Evolutionary conservation across 768 basidiomycete species (phyloP), one percentile per base, ranked within the genome.

Genomic region (Mycena polygramma): DNA sequence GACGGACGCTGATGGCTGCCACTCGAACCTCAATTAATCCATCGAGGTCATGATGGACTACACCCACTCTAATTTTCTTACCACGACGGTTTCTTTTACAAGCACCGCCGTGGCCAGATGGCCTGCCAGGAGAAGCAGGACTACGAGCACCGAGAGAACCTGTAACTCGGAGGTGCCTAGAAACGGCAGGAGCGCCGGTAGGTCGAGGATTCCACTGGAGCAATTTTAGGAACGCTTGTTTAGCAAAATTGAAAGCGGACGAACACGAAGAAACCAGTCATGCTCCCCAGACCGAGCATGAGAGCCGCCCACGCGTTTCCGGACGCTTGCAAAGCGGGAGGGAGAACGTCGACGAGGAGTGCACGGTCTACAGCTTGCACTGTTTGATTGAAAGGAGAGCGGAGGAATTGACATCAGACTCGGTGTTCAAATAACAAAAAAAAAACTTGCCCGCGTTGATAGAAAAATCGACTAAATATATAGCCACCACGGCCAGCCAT

Each of bases 251-350:
- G 24, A 36, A 48, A 45, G 54, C 45, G 62, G n/a, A 84, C 94
- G 74, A 73, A 96, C 96, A 94, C 85, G 76, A 94, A 97, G 79
- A 96, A 97, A 0, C 96, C 96, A 2, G 90, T 83, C 0, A 97
- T 91, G 64, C 93, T 91, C 14, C 97, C 97, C 35, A 96, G 75
- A 1, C 94, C 94, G 53, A 93, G 82, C 95, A 98, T 97, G n/a
- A 93, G 84, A 0, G 94, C 95, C 0, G 95, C 97, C 97, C 97
- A 99, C 0, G 97, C 97, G 77, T 97, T 98, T 0, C 94, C 96
- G 11, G 87, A 83, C 8, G 96, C 90, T 78, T 99, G 97, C 30
- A 89, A 84, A 1, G 87, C 77, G 0, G 92, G 82, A 0, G 95
- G 92, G 6, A 97, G 79, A 0, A 88, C 93, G 77, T 99, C 97